Conservation (phyloP, 2,329 filamentous ascomycete species). For the Didymella sp. region DNA sequence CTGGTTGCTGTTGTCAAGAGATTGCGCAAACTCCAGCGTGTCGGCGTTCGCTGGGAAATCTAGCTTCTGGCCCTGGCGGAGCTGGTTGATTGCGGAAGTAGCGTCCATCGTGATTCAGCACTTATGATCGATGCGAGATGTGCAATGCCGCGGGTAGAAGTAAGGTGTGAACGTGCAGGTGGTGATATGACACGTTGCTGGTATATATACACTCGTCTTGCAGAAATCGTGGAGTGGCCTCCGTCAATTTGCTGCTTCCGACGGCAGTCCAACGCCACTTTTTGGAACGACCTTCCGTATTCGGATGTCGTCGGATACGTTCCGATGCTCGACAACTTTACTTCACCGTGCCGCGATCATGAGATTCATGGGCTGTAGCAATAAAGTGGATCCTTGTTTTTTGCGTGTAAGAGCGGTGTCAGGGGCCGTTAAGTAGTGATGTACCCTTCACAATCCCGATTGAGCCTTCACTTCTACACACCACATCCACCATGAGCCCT, state of each 20-base stretch:
- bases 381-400: conserved; percentile 16
- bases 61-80: conserved; percentile 41
- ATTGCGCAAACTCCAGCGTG: conserved; percentile 36
- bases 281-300: conserved; percentile 26
- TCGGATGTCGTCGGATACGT: conserved; percentile 13
- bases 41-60: conserved; percentile 35
- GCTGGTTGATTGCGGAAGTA: conserved; percentile 31
- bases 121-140: conserved; percentile 6
- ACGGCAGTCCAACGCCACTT: conserved; percentile 8
- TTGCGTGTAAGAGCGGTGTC: conserved; percentile 29
- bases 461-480: neutral
- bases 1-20: conserved; percentile 41
- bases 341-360: conserved; percentile 18
- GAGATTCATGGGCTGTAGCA: conserved; percentile 10
- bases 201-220: conserved; percentile 26
- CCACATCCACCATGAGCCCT: conserved; percentile 35
- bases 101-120: conserved; percentile 33
- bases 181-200: conserved; percentile 9
- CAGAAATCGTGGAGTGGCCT: conserved; percentile 15
- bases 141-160: neutral
- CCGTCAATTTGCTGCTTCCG: conserved; percentile 13
- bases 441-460: conserved; percentile 2
- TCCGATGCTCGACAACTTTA: neutral
- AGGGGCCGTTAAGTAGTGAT: conserved; percentile 20
- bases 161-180: conserved; percentile 4